Conservation (phyloP, 2,329 filamentous ascomycete genomes). For the Cercospora janseana region DNA sequence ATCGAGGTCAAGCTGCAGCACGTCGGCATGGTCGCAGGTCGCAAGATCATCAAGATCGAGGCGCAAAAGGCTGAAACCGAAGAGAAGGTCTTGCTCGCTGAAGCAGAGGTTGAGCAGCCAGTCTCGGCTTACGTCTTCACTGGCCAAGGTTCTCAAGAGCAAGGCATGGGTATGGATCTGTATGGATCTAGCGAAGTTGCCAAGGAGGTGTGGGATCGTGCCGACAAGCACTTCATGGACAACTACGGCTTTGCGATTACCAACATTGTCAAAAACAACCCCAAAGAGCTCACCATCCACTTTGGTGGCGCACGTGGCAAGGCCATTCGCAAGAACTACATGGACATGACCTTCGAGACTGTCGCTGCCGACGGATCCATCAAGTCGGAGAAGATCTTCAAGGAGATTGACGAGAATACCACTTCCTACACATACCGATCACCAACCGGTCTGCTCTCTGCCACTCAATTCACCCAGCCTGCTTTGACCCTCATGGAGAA, state of each 20-base stretch:
- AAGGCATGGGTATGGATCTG: conserved; percentile 99
- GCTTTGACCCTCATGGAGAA: conserved; percentile 99
- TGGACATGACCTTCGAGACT: conserved; percentile 99
- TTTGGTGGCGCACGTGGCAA: conserved; percentile 97
- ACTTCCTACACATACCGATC: conserved; percentile 97
- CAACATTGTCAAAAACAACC: conserved; percentile 99
- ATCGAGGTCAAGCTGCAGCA: conserved; percentile 95
- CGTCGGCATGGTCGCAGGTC: conserved; percentile 93
- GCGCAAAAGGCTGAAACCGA: conserved; percentile 93
- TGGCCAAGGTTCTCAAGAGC: conserved; percentile 95
- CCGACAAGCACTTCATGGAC: conserved; percentile 96
- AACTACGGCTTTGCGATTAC: conserved; percentile 98
- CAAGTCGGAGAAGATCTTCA: conserved; percentile 99
- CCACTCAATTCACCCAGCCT: conserved; percentile 97
- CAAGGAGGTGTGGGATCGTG: conserved; percentile 95
- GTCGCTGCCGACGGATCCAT: conserved; percentile 85
- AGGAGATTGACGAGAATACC: conserved; percentile 89
- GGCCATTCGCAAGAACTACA: conserved; percentile 97
- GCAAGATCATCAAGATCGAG: conserved; percentile 99
- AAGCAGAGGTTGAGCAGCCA: conserved; percentile 96
- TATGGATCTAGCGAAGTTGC: conserved; percentile 92
- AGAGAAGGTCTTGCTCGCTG: conserved; percentile 91
- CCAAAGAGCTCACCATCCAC: conserved; percentile 96
- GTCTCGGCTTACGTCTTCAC: conserved; percentile 97
- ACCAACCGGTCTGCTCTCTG: conserved; percentile 88